Evolutionary conservation across 352 stramenopile genomes (phyloP), one percentile per base, ranked within the genome.

Genomic region (Globisporangium cylindrosporum): DNA sequence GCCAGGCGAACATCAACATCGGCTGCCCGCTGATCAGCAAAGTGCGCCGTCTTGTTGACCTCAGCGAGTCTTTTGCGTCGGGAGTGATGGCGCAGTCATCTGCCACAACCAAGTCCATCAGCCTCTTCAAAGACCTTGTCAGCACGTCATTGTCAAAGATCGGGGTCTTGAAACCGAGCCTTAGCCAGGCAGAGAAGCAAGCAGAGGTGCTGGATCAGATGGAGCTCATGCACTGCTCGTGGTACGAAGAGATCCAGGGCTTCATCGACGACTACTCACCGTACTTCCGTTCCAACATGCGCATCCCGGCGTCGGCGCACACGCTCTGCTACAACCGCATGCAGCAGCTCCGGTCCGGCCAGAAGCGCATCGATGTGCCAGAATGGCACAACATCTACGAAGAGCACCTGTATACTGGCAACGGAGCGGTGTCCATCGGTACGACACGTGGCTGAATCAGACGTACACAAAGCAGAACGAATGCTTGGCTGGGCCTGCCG

Each of bases 161-260:
- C 25, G 8, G 38, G 20, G 9, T 20, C 6, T n/a, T 46, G 10
- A 12, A 51, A 6, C 61, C 61, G 22, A 54, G 1, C 12, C 32
- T 67, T 9, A 43, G 38, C 5, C 7, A n/a, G 14, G 3, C 20
- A 0, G 55, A 63, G 2, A 25, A 46, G 34, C 36, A 53, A 7
- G 29, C 38, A 0, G 61, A 74, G 29, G 82, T 79, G 12, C 61
- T 89, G 18, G 82, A 86, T 14, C 70, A 88, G 41, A 65, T 79
- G 8, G 73, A 84, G 67, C 72, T 80, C 20, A 76, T 87, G 67
- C 74, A 89, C 62, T 92, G 83, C 59, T 61, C 81, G 27, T 85
- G 77, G 73, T 85, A 87, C 64, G 34, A 82, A 32, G 61, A 83
- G 4, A 62, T 64, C n/a, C 73, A 81, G 20, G 69, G 73, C 15